phyloP scores from a whole-genome alignment of 192 early-diverging fungal genomes.

The Paraglomus occultum region DNA sequence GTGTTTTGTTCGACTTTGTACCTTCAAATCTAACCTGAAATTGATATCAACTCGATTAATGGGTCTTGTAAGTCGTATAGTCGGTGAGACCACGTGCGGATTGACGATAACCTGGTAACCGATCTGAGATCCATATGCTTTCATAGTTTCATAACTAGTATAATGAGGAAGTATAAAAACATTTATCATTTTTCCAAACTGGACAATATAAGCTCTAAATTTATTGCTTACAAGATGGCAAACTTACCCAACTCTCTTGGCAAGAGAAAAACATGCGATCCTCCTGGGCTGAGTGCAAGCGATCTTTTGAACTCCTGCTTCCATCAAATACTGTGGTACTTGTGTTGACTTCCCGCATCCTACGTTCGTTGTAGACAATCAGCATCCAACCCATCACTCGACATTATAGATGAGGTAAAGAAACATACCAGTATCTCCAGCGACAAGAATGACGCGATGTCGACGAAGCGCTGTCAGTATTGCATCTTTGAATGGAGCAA shows the following conservation, averaged over 20 bases:
- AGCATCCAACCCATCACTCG: too few species aligned
- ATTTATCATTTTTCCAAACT: too few species aligned
- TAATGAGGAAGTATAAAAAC: too few species aligned
- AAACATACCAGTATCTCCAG: conserved; percentile 61
- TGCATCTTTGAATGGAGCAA: conserved; percentile 56
- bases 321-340: conserved; percentile 86
- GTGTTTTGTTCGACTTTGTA: conserved; percentile 53
- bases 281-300: conserved; percentile 91
- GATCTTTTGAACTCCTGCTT: conserved; percentile 66
- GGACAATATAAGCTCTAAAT: too few species aligned
- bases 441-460: conserved; percentile 64
- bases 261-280: conserved; percentile 64
- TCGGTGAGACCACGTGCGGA: conserved; percentile 40
- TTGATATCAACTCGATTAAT: conserved; percentile 68
- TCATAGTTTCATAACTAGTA: conserved; percentile 45
- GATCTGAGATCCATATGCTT: conserved; percentile 64
- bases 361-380: too few species aligned
- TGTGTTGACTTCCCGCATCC: conserved; percentile 69
- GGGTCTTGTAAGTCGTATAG: conserved; percentile 19
- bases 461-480: conserved; percentile 56
- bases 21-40: conserved; percentile 56
- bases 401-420: too few species aligned
- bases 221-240: conserved; percentile 29
- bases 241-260: conserved; percentile 51
- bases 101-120: conserved; percentile 56